phyloP scores from a whole-genome alignment of 768 basidiomycete genomes.

The Russula griseocarnosa region DNA sequence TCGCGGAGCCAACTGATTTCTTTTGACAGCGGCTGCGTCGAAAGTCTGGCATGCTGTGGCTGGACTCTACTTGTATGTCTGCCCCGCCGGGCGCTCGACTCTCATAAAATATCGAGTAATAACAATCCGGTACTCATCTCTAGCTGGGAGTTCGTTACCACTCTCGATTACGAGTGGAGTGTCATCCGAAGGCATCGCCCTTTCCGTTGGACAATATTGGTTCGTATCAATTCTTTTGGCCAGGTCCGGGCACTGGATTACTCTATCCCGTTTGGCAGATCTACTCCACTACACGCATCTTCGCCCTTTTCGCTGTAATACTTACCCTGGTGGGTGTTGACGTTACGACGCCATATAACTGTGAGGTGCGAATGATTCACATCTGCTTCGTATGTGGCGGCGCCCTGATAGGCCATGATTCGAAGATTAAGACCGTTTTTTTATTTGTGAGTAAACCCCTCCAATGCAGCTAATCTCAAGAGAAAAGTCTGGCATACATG shows the following conservation, averaged over 20 bases:
- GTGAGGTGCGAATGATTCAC: background rate
- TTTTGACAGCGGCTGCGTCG: background rate
- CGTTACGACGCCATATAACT: background rate
- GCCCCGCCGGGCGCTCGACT: too few relatives aligned
- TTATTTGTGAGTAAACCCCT: background rate
- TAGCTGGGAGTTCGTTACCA: background rate
- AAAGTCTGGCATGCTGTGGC: background rate
- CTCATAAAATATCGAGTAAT: background rate
- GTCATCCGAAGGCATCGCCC: background rate
- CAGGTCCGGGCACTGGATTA: background rate
- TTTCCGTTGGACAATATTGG: background rate
- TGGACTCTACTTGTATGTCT: conserved; percentile 10
- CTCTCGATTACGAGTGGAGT: background rate
- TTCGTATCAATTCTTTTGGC: background rate
- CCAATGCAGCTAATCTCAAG: background rate
- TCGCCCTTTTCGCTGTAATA: background rate
- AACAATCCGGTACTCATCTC: background rate
- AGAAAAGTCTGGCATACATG: background rate
- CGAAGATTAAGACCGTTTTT: background rate
- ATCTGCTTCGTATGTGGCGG: background rate
- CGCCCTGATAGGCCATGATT: background rate
- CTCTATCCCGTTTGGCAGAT: background rate
- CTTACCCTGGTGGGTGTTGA: background rate
- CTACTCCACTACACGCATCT: background rate
- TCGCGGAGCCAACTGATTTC: background rate